Evolutionary conservation across 164 flowering plant species (phyloP), one percentile per base, ranked within the genome.

Genomic region (Vitis labrusca): DNA sequence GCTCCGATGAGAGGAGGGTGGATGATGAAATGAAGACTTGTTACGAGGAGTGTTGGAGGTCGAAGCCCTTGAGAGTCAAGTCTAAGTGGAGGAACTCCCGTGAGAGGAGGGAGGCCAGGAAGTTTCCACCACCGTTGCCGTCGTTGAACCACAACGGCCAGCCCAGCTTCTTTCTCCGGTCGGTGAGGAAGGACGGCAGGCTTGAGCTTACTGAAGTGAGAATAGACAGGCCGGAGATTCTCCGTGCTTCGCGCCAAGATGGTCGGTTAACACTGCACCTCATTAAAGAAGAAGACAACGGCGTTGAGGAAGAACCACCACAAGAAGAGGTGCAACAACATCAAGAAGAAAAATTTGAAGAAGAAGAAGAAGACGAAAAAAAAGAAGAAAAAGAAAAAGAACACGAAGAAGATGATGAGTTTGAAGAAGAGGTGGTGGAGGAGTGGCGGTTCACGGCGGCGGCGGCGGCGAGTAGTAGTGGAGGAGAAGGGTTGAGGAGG

Each of bases 91-190:
- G 50, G 61, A 61, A 49, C 32, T 19, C 1, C 13, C 51, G 37
- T 16, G 64, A 71, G 66, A 59, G 72, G 37, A 63, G 61, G 9
- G 71, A 72, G 71, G 64, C 11, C 37, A 74, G 57, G 77, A 76
- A 52, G 50, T 88, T 82, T 61, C 92, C 92, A 3, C 93, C 93
- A 2, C 89, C 84, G 5, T 58, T 89, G 9, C 67, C 93, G 1
- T 82, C 86, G 2, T 63, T 88, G 74, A 79, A 71, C 37, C 63
- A 29, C 1, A 76, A 81, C 50, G 90, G 92, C 0, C 76, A 76
- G 63, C 85, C 78, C 7, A 74, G 68, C 32, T 85, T 85, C 61
- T 78, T 67, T 32, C 79, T 89, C 49, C 79, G 77, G 50, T 73
- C 88, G 4, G 85, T 81, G 64, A 85, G 93, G 77, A 79, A 58